Percentiles rank a stretch among this genome's conserved stretches.
Conservation (phyloP, 2,329 filamentous ascomycete genomes). For the Colletotrichum sp. region DNA sequence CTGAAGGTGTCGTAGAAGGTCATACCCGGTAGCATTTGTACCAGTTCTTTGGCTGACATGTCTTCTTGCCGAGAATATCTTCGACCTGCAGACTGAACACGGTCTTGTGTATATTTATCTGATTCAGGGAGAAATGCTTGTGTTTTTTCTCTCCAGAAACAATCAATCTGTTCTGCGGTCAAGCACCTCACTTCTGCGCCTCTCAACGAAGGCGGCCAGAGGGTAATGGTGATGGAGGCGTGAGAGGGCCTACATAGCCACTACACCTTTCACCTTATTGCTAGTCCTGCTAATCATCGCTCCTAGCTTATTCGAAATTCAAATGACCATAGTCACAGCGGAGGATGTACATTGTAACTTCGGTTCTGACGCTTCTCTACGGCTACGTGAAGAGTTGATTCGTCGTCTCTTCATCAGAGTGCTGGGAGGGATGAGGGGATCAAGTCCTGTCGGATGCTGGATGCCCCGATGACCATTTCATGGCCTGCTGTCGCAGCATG, state of each 20-base stretch:
- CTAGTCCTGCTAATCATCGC: too few species aligned
- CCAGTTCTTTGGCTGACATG: background rate
- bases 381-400: background rate
- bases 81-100: background rate
- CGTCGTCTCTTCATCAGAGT: background rate
- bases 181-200: too few species aligned
- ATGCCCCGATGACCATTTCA: background rate
- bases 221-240: fast-evolving
- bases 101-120: background rate
- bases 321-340: fast-evolving
- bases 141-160: background rate
- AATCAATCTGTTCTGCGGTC: too few species aligned
- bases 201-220: too few species aligned
- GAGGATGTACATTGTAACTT: too few species aligned
- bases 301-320: too few species aligned
- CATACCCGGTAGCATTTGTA: too few species aligned
- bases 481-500: background rate
- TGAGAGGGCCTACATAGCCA: too few species aligned
- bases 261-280: too few species aligned
- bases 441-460: background rate
- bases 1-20: too few species aligned
- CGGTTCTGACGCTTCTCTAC: too few species aligned
- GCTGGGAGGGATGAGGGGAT: background rate
- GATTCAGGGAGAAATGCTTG: background rate
- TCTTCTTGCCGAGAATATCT: background rate